phyloP scores from a whole-genome alignment of 495 filamentous ascomycete species.

The Trichoderma parareesei region DNA sequence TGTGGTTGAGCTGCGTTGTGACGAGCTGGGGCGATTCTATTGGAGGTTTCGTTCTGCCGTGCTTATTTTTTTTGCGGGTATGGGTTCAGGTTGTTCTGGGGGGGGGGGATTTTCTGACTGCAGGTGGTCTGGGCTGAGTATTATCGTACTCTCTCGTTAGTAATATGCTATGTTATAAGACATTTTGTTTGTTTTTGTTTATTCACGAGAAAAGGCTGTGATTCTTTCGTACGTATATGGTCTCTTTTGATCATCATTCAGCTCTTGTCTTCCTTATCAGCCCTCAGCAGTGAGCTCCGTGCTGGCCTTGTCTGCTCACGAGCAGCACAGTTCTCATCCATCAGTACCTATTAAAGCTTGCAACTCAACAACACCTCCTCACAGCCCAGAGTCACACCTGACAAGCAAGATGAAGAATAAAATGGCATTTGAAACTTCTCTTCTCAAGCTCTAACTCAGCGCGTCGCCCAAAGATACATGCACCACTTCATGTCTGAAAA shows the following conservation, averaged over 20 bases:
- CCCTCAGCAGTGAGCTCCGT: too few relatives aligned
- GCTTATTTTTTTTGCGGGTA: background rate
- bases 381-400: background rate
- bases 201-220: too few relatives aligned
- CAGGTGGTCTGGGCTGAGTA: background rate
- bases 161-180: too few relatives aligned
- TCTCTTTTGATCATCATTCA: too few relatives aligned
- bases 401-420: background rate
- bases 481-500: background rate
- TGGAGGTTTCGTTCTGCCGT: background rate
- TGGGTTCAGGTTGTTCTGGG: background rate
- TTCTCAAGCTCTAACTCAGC: constrained; percentile 8
- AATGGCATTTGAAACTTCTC: constrained; percentile 8
- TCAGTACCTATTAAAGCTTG: too few relatives aligned
- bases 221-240: too few relatives aligned
- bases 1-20: background rate
- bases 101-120: background rate
- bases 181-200: too few relatives aligned
- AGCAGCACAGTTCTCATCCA: too few relatives aligned
- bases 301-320: too few relatives aligned
- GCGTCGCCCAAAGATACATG: background rate
- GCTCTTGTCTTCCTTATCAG: too few relatives aligned
- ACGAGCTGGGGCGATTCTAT: constrained; percentile 7
- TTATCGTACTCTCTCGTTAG: too few relatives aligned
- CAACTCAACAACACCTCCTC: background rate